Conservation (phyloP, 768 basidiomycete genomes). For the Boletus rex-veris region DNA sequence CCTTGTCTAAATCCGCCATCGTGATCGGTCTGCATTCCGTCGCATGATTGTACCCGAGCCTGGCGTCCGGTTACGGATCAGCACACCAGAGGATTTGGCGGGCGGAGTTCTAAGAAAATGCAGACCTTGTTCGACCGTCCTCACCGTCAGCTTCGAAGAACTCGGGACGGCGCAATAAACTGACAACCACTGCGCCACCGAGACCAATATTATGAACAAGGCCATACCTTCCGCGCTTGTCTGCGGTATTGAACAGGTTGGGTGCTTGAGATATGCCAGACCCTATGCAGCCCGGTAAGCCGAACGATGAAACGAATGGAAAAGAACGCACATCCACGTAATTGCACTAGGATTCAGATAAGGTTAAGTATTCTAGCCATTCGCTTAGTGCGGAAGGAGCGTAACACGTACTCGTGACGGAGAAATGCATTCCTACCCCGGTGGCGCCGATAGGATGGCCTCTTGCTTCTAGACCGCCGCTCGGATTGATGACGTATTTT, state of each 20-base stretch:
- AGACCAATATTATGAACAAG: conserved; percentile 75
- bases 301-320: too few relatives aligned
- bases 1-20: conserved; percentile 62
- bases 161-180: conserved; percentile 68
- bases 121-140: conserved; percentile 63
- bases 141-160: conserved; percentile 60
- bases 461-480: conserved; percentile 81
- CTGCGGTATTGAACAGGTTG: conserved; percentile 55
- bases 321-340: conserved; percentile 52
- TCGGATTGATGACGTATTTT: conserved; percentile 78
- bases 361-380: too few relatives aligned
- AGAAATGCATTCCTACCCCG: conserved; percentile 79
- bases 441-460: conserved; percentile 81
- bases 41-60: conserved; percentile 79
- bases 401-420: conserved; percentile 61
- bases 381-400: not conserved
- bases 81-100: not conserved
- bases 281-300: conserved; percentile 39
- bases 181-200: conserved; percentile 75
- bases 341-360: conserved; percentile 53
- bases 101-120: not conserved
- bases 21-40: conserved; percentile 60
- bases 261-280: conserved; percentile 77
- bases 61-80: conserved; percentile 19
- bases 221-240: conserved; percentile 71